Conservation (phyloP, 2,329 filamentous ascomycete species). For the Nemania diffusa region DNA sequence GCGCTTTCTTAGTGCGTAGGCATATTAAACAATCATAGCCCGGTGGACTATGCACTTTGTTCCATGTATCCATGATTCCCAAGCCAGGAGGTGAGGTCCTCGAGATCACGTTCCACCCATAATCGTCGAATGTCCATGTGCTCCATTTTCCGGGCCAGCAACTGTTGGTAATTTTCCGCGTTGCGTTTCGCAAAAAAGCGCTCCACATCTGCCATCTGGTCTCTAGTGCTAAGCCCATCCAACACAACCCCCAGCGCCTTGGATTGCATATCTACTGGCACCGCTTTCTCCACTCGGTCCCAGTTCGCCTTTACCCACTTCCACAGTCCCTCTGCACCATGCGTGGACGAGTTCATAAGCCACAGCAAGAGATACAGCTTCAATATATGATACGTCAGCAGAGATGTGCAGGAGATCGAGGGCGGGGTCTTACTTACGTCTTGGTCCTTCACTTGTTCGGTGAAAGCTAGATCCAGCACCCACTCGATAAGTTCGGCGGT, state of each 20-base stretch:
- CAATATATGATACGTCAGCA: neutral
- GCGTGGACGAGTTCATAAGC: neutral
- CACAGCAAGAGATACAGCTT: neutral
- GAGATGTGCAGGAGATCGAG: neutral
- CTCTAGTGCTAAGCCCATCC: neutral
- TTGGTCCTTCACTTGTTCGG: neutral
- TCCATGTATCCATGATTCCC: neutral
- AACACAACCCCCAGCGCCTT: neutral
- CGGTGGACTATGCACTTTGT: too few species aligned
- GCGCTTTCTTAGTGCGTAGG: slow-evolving; percentile 18
- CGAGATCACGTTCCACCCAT: neutral
- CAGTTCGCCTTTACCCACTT: neutral
- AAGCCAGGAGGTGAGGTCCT: neutral
- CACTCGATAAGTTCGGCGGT: neutral
- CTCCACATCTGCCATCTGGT: neutral
- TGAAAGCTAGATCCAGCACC: neutral
- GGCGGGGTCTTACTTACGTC: neutral
- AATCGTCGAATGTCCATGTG: neutral
- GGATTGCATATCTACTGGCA: neutral
- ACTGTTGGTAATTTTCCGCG: neutral
- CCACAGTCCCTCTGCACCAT: neutral
- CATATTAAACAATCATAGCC: too few species aligned
- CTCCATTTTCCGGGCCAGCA: neutral
- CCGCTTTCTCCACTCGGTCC: neutral
- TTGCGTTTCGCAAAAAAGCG: neutral